Evolutionary conservation across 257 asterid genomes (phyloP).

Genomic region (Linderniella brevidens): DNA sequence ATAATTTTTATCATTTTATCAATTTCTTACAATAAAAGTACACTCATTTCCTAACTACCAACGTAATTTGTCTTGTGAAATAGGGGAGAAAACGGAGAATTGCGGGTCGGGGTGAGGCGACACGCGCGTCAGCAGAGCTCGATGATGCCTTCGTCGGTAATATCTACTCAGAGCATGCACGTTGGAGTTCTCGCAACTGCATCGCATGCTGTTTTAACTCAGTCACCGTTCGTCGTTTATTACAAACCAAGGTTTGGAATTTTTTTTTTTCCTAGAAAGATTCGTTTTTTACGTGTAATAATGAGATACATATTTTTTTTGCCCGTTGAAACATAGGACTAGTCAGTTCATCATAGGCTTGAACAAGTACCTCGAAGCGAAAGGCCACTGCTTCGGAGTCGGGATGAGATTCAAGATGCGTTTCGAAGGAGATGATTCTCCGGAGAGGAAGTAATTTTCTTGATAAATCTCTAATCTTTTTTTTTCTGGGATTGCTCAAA

Average conservation of each 20-base stretch:
- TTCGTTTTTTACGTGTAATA: neutral
- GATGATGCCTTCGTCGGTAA: constrained; percentile 51
- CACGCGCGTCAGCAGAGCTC: constrained; percentile 48
- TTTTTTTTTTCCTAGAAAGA: neutral
- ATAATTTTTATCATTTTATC: too few relatives aligned
- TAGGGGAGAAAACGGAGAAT: constrained; percentile 61
- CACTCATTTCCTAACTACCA: too few relatives aligned
- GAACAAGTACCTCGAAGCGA: constrained; percentile 62
- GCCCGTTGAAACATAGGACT: constrained; percentile 21
- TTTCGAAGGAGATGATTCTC: constrained; percentile 73
- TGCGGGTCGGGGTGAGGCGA: constrained; percentile 63
- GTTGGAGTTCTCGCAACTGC: constrained; percentile 82
- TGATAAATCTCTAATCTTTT: neutral
- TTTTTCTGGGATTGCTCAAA: neutral
- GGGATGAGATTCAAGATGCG: constrained; percentile 78
- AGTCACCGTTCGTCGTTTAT: constrained; percentile 46
- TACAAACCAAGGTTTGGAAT: constrained; percentile 61
- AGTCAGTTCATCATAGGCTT: constrained; percentile 69
- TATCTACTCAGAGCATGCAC: constrained; percentile 83
- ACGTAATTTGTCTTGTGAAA: neutral
- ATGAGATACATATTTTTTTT: constrained; percentile 1
- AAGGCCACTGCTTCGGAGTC: constrained; percentile 36
- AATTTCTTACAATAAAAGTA: too few relatives aligned
- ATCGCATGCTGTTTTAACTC: constrained; percentile 51
- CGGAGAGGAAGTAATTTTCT: constrained; percentile 42